Base-by-base conservation (phyloP, 2,329 filamentous ascomycete species). In the Sarocladium brachiariae region DNA sequence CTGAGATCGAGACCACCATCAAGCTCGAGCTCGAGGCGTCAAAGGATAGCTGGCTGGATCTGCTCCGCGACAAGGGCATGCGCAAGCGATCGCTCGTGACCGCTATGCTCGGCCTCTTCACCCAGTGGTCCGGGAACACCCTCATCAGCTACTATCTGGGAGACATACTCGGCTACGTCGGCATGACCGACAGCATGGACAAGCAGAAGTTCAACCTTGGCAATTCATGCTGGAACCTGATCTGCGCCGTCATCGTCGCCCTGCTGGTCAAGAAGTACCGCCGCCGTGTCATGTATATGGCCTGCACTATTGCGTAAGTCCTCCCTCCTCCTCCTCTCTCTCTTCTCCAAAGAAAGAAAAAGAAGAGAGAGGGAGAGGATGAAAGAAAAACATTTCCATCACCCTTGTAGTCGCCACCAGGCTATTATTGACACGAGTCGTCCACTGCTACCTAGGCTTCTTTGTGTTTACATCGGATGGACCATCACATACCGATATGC, bases 71-170 rank as follows among this genome's bases (percentile, higher is more conserved):
- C 0, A 52, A 70, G 1, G 78, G 74, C 14, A 77, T 76, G 63
- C 70, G 72, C 1, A 70, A 73, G 30, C 73, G 76, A 30, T 77
- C 77, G 2, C 70, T 73, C 38, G 62, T 81, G 51, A 75, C 81
- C 23, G 77, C 76, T 60, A 77, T 81, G 58, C 67, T 81, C n/a
- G 76, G 71, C 2, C 74, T 80, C 1, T 78, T 78, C 58, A 75
- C 75, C 1, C 76, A 80, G 59, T 73, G 75, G 61, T 76, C 73
- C 10, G 77, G 68, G 58, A 80, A 75, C 57, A 71, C 71, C 9
- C 65, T 76, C 46, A 70, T 75, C 52, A 72, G 68, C 9, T 70
- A 76, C 64, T 78, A 77, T 56, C 63, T 78, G 6, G 68, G 65
- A 34, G 70, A 68, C 50, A 62, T 74, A 10, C 66, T 73, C 47